Evolutionary conservation across 768 basidiomycete species (phyloP).

Genomic region (Suillus discolor): DNA sequence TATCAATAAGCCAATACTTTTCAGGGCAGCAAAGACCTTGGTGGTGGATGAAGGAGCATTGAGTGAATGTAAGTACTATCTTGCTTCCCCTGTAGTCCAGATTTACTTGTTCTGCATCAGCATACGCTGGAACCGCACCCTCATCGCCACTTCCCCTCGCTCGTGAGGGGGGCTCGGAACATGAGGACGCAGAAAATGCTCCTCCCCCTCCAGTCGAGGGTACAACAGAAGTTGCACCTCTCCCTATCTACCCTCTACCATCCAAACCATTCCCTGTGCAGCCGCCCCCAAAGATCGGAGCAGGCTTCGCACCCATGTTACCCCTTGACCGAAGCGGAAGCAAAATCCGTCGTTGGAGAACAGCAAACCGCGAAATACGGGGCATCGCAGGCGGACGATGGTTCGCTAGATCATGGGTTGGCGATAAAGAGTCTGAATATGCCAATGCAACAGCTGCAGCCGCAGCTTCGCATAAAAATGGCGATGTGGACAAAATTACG

Average conservation of each 20-base stretch:
- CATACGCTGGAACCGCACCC: conserved; percentile 68
- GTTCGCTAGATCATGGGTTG: conserved; percentile 83
- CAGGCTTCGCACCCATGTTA: conserved; percentile 68
- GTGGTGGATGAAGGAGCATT: conserved; percentile 52
- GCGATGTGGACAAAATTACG: conserved; percentile 30
- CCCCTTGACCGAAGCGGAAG: conserved; percentile 66
- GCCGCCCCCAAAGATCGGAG: conserved; percentile 72
- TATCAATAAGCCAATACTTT: conserved; percentile 1
- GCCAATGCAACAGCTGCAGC: conserved; percentile 39
- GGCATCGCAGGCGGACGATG: conserved; percentile 85
- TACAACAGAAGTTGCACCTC: conserved; percentile 53
- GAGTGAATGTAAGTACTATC: conserved; percentile 58
- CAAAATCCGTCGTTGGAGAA: conserved; percentile 72
- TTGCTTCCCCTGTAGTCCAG: not conserved
- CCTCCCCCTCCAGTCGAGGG: conserved; percentile 34
- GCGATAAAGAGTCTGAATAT: conserved; percentile 75
- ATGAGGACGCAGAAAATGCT: conserved; percentile 37
- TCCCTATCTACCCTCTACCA: conserved; percentile 78
- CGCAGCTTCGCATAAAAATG: conserved; percentile 29
- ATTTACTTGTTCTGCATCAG: conserved; percentile 32
- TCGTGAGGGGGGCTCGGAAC: conserved; percentile 44
- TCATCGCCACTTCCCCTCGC: conserved; percentile 66
- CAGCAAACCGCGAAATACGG: conserved; percentile 74
- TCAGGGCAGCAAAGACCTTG: conserved; percentile 31
- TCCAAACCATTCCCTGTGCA: conserved; percentile 85